phyloP scores from a whole-genome alignment of 2,329 filamentous ascomycete species.

The Penicillium janthinellum region DNA sequence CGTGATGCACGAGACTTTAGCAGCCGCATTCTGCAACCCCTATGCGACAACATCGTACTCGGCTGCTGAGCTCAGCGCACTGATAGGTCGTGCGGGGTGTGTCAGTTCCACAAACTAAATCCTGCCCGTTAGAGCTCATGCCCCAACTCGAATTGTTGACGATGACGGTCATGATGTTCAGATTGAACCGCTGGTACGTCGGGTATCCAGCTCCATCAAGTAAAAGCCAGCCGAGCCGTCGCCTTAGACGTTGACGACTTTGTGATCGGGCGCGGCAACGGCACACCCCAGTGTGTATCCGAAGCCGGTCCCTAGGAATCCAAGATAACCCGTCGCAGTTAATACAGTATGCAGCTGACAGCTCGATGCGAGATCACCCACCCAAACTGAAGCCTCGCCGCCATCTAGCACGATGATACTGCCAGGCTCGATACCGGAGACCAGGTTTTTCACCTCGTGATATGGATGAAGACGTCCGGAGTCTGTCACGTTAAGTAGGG shows the following conservation, averaged over 20 bases:
- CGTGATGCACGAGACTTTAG: conserved; percentile 29
- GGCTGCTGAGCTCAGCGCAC: conserved; percentile 34
- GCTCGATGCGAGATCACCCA: conserved; percentile 44
- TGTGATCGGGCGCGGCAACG: conserved; percentile 40
- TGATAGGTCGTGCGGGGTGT: conserved; percentile 36
- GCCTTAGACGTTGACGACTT: conserved; percentile 50
- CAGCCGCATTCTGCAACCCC: conserved; percentile 40
- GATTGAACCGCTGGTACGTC: conserved; percentile 43
- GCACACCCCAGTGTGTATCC: conserved; percentile 50
- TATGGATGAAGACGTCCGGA: conserved; percentile 47
- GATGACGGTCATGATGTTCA: conserved; percentile 48
- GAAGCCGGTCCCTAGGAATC: conserved; percentile 52
- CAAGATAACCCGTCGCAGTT: conserved; percentile 39
- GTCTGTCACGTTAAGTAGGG: conserved; percentile 6
- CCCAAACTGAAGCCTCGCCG: conserved; percentile 29
- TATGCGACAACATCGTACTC: conserved; percentile 47
- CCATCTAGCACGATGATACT: conserved; percentile 42
- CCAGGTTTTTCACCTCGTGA: conserved; percentile 44
- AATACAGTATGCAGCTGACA: conserved; percentile 41
- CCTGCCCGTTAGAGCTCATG: conserved; percentile 49
- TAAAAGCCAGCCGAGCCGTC: conserved; percentile 52
- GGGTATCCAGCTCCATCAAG: conserved; percentile 50
- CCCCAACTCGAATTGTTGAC: conserved; percentile 51
- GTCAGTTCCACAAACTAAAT: conserved; percentile 44
- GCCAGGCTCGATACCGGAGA: conserved; percentile 36